phyloP scores from a whole-genome alignment of 2,329 filamentous ascomycete genomes.

The Fusarium duplospermum region DNA sequence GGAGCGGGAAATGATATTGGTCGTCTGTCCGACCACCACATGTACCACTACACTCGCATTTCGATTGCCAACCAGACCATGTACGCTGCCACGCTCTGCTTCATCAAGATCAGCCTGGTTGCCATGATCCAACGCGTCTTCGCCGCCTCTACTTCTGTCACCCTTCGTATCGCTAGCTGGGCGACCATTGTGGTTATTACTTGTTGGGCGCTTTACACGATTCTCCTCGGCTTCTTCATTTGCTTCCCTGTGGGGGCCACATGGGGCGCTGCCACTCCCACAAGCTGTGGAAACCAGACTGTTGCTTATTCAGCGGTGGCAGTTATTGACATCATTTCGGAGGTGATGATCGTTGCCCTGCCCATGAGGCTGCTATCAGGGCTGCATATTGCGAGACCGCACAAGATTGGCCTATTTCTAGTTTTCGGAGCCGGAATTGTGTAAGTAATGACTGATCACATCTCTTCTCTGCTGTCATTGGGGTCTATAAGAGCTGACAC shows the following conservation, averaged over 20 bases:
- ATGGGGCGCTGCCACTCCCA: neutral
- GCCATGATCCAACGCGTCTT: constrained; percentile 27
- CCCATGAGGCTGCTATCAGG: neutral
- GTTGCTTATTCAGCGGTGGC: neutral
- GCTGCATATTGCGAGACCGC: neutral
- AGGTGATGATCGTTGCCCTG: neutral
- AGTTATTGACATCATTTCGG: neutral
- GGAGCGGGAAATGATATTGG: neutral
- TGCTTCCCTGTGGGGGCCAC: neutral
- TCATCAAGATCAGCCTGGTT: constrained; percentile 24
- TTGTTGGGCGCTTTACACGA: neutral
- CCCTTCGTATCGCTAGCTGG: constrained; percentile 6
- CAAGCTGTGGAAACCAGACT: neutral
- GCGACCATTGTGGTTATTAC: neutral
- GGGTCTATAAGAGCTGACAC: neutral
- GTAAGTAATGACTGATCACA: neutral
- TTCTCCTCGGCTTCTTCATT: neutral
- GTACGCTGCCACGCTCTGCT: constrained; percentile 18
- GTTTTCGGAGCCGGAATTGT: neutral
- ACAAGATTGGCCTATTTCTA: neutral
- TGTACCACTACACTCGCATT: constrained; percentile 2
- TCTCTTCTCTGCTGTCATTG: neutral
- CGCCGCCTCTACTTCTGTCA: neutral
- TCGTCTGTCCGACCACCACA: neutral
- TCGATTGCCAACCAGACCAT: constrained; percentile 19